Evolutionary conservation across 2,329 filamentous ascomycete species (phyloP), one percentile per base, ranked within the genome.

Genomic region (Arachnopeziza araneosa): DNA sequence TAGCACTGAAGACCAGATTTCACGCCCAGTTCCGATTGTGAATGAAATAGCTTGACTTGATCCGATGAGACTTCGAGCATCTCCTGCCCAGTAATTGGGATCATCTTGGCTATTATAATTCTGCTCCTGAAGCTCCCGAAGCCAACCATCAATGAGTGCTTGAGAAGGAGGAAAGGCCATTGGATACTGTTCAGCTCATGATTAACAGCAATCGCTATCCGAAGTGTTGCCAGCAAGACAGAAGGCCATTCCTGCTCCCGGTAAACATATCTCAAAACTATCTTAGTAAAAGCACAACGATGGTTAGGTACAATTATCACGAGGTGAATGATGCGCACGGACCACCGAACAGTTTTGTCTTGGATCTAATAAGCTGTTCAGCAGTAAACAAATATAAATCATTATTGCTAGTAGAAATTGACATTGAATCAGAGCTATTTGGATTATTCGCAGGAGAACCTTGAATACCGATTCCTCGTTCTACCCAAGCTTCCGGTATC

Each of bases 21-120:
- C 80, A 21, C 79, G 75, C 6, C 85, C 84, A 0, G 82, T 87
- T 59, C 84, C 85, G 19, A 86, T 71, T 24, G 76, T 76, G 63
- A 87, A 81, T 2, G 30, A 36, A 1, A 71, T 74, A 0, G 78
- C 79, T 1, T 65, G 68, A 59, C 81, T 82, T 21, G 74, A 76
- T 5, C 78, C 79, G 58, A 83, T 73, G 57, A 87, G 75, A 10
- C 72, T 73, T 56, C 77, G 73, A 8, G 78, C 73, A 51, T 80
- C 71, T 52, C 70, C 64, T 54, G 75, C 70, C 64, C 79, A 75
- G 69, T 82, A 80, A 49, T 76, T 75, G 19, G 82, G 83, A 48
- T 83, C 77, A 63, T 82, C 78, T 56, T 60, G 26, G 55, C 22
- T 52, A 44, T 63, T 61, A 21, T 50, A 49, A 1, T 60, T 17